Percentiles rank a stretch among this genome's conserved stretches.
Evolutionary conservation across 805 yeast genomes (phyloP).

Genomic region (Wickerhamomyces alni): DNA sequence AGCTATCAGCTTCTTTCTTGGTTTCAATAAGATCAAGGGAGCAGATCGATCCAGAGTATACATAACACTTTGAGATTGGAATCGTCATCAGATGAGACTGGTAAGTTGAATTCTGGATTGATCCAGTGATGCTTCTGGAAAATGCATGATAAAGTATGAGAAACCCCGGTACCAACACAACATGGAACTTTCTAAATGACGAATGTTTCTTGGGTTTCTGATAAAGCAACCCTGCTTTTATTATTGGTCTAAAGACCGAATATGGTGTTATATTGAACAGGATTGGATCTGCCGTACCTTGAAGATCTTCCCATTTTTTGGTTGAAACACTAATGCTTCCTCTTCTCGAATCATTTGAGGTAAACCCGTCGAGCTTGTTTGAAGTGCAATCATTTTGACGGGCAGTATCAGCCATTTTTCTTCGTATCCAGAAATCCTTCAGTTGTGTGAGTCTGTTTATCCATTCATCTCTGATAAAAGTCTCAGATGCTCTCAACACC

Average conservation of each 20-base stretch:
- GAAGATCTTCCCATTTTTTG: slow-evolving; percentile 49
- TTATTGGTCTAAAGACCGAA: slow-evolving; percentile 53
- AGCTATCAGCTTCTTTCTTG: slow-evolving; percentile 38
- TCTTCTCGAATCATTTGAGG: slow-evolving; percentile 48
- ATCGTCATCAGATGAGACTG: slow-evolving; percentile 51
- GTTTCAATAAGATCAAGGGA: slow-evolving; percentile 47
- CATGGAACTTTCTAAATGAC: slow-evolving; percentile 54
- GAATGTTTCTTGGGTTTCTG: slow-evolving; percentile 67
- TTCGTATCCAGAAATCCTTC: slow-evolving; percentile 51
- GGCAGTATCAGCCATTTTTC: too few species aligned
- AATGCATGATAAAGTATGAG: slow-evolving; percentile 51
- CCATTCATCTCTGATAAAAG: slow-evolving; percentile 58
- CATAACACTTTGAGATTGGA: slow-evolving; percentile 61
- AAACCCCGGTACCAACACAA: slow-evolving; percentile 65
- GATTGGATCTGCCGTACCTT: slow-evolving; percentile 45
- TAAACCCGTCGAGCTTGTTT: too few species aligned
- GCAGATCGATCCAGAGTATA: slow-evolving; percentile 66
- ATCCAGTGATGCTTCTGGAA: slow-evolving; percentile 40
- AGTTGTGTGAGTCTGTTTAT: slow-evolving; percentile 40
- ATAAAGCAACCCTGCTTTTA: slow-evolving; percentile 61
- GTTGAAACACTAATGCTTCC: slow-evolving; percentile 40
- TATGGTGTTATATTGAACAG: slow-evolving; percentile 51
- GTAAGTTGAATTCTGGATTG: slow-evolving; percentile 40
- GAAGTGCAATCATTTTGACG: too few species aligned
- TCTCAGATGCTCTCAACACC: slow-evolving; percentile 50